These are phyloP conservation scores for Tephrocybe sp. DNA, from an alignment of 768 basidiomycete species.

Conservation along the genomic window DNA sequence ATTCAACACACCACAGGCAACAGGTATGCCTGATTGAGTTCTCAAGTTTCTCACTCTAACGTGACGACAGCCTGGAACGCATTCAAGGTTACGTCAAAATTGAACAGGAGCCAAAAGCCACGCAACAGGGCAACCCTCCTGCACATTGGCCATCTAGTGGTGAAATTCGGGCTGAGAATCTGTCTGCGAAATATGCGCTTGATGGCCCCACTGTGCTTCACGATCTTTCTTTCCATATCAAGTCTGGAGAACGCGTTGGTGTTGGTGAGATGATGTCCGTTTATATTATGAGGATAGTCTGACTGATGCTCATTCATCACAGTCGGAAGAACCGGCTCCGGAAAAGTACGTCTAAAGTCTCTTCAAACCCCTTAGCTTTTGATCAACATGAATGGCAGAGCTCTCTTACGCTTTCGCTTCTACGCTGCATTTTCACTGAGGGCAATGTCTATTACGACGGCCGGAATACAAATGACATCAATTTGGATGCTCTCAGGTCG, in stretches of 20 bases:
- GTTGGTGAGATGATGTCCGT: constrained; percentile 26
- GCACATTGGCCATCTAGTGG: constrained; percentile 68
- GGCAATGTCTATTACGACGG: constrained; percentile 59
- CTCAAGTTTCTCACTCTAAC: not conserved
- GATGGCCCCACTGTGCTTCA: constrained; percentile 53
- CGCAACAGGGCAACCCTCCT: constrained; percentile 46
- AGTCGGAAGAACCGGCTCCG: constrained; percentile 46
- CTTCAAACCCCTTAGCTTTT: not conserved
- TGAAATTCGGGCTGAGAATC: constrained; percentile 46
- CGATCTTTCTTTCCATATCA: constrained; percentile 46
- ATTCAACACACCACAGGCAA: constrained; percentile 29
- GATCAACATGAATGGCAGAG: constrained; percentile 29
- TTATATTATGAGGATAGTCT: not conserved
- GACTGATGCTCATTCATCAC: not conserved
- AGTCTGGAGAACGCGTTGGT: constrained; percentile 58
- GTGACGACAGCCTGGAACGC: constrained; percentile 51
- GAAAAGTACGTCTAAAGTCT: constrained; percentile 29
- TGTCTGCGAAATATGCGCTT: constrained; percentile 56
- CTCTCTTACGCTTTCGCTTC: constrained; percentile 53
- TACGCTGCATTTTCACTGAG: constrained; percentile 56
- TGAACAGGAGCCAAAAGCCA: constrained; percentile 50
- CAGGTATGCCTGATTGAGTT: constrained; percentile 25
- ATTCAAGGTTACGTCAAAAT: constrained; percentile 64
- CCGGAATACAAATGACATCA: constrained; percentile 42
- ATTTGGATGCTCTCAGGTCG: constrained; percentile 52